Evolutionary conservation across 2,329 filamentous ascomycete genomes (phyloP).

Genomic region (Chrysoporthe austroafricana): DNA sequence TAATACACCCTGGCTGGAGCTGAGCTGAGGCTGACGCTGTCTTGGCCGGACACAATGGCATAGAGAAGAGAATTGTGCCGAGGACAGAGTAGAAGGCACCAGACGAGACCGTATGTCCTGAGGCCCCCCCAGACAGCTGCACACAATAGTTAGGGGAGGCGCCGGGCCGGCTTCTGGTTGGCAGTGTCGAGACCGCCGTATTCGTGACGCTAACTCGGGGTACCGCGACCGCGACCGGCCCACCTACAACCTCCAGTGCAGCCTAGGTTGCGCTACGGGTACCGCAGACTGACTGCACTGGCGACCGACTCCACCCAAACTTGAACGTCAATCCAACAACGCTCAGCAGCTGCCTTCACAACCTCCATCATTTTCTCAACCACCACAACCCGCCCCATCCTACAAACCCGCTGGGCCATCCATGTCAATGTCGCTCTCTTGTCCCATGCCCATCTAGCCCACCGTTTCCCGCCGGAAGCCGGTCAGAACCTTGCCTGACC

Average conservation of each 20-base stretch:
- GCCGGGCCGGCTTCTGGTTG: too few species aligned
- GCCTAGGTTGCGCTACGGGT: neutral
- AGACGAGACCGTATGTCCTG: neutral
- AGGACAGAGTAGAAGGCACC: neutral
- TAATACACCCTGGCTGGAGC: neutral
- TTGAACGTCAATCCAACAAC: slow-evolving; percentile 60
- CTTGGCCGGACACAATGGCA: neutral
- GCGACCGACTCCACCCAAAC: slow-evolving; percentile 39
- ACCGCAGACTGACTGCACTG: neutral
- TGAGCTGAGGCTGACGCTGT: neutral
- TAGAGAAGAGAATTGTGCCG: neutral
- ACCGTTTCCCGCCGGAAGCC: slow-evolving; percentile 49
- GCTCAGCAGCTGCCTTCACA: slow-evolving; percentile 53
- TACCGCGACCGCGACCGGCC: slow-evolving; percentile 2
- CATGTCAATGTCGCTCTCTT: slow-evolving; percentile 56
- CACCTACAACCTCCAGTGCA: neutral
- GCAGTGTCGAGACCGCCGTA: too few species aligned
- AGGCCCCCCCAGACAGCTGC: neutral
- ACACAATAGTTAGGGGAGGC: neutral
- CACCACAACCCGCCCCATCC: slow-evolving; percentile 42
- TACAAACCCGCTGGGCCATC: slow-evolving; percentile 51
- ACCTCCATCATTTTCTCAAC: slow-evolving; percentile 55
- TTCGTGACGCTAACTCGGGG: neutral
- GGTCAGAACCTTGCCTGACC: slow-evolving; percentile 55
- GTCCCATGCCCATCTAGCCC: slow-evolving; percentile 54